Base-by-base conservation (phyloP, 2,329 filamentous ascomycete genomes). In the Fusarium lyarnte region DNA sequence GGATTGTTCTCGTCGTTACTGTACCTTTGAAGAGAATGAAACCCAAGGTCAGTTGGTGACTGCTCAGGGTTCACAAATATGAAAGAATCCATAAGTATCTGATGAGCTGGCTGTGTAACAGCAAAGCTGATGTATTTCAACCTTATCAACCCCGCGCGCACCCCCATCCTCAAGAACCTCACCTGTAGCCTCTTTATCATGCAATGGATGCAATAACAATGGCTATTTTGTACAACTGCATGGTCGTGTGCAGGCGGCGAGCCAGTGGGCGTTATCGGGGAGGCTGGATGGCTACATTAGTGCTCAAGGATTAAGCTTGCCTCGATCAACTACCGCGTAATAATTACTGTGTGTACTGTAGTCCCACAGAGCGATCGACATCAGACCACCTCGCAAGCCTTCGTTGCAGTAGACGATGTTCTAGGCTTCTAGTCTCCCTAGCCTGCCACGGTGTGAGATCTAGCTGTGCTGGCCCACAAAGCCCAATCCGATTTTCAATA, bases 51-150 rank as follows among this genome's bases (percentile, higher is more conserved):
- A 52, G 49, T 33, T 63, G 58, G 39, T 51, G 41, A 62, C 29
- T 73, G 60, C 54, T 57, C 60, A n/a, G 43, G 35, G 47, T 45
- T 54, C 59, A 57, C 36, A 41, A 66, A 49, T 39, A 70, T 67
- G 65, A 53, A 66, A 54, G 70, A 45, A 58, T 58, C 66, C 54
- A 63, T 55, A 54, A 58, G 63, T 70, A 66, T 70, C 61, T 76
- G 75, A 67, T 77, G 75, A 76, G 75, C 54, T 77, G 73, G 75
- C 73, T 53, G 75, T 77, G 75, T 72, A 66, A 77, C 75, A 58
- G 58, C 43, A 54, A 63, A 69, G 51, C 68, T 66, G 62, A 66
- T 70, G 46, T 65, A 69, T 58, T 66, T 63, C 64, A 59, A 72
- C 45, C 39, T 52, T 29, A 53, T 59, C 45, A 53, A 35, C 29